A percentile compares a stretch with the other conserved stretches of the same genome.
These are phyloP conservation scores for Neckera pumila DNA, from an alignment of 225 moss, liverwort and hornwort species.

Conservation along the genomic window DNA sequence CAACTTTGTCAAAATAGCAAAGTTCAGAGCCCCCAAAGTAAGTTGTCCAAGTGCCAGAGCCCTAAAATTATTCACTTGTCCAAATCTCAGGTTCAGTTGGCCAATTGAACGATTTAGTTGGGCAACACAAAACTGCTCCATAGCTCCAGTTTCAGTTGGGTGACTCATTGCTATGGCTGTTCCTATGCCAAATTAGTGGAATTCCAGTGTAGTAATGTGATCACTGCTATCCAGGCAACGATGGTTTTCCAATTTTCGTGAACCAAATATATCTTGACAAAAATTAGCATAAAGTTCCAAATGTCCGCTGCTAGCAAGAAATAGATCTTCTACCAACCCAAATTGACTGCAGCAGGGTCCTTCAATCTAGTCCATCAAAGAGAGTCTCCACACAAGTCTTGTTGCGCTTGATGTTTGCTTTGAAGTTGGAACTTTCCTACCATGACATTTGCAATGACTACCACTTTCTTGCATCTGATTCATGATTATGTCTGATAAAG, in stretches of 20 bases:
- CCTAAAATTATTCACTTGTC: not conserved
- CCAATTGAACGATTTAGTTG: not conserved
- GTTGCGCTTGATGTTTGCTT: not conserved
- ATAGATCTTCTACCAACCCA: not conserved
- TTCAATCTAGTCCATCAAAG: fast-evolving
- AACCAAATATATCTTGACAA: not conserved
- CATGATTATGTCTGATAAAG: not conserved
- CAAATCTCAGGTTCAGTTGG: not conserved
- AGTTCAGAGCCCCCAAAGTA: not conserved
- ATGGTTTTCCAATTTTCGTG: not conserved
- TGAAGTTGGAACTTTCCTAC: not conserved
- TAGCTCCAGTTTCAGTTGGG: not conserved
- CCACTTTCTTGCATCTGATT: not conserved
- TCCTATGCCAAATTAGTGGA: not conserved
- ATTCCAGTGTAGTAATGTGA: not conserved
- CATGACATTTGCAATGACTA: not conserved
- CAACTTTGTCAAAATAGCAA: not conserved
- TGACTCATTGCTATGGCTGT: not conserved
- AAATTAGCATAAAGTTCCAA: not conserved
- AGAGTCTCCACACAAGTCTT: not conserved
- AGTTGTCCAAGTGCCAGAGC: not conserved
- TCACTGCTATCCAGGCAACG: not conserved
- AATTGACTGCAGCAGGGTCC: not conserved
- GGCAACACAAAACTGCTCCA: not conserved
- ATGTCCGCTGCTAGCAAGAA: not conserved